Conservation (phyloP, 805 yeast genomes). For the Hanseniaspora mollemarum region DNA sequence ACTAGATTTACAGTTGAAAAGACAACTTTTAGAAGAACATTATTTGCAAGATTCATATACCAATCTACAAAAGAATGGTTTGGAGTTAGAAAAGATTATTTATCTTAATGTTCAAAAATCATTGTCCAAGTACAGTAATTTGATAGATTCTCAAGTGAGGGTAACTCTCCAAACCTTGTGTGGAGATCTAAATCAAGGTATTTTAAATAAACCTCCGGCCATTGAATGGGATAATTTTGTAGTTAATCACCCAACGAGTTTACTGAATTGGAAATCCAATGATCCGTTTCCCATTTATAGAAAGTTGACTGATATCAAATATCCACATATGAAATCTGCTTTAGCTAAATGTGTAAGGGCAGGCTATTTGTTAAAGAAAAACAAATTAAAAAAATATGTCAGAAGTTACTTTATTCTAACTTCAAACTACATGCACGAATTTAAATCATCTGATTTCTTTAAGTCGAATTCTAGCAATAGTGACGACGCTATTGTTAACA, state of each 20-base stretch:
- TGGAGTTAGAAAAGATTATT: slow-evolving; percentile 52
- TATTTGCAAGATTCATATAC: slow-evolving; percentile 54
- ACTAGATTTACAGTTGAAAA: slow-evolving; percentile 53
- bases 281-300: slow-evolving; percentile 35
- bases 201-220: slow-evolving; percentile 44
- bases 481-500: slow-evolving; percentile 13
- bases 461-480: slow-evolving; percentile 26
- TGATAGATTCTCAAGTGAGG: slow-evolving; percentile 44
- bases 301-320: slow-evolving; percentile 40
- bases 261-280: slow-evolving; percentile 32
- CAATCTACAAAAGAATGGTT: slow-evolving; percentile 54
- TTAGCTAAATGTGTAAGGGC: slow-evolving; percentile 45
- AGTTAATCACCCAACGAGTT: slow-evolving; percentile 33
- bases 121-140: slow-evolving; percentile 39
- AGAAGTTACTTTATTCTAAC: slow-evolving; percentile 58
- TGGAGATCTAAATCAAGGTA: slow-evolving; percentile 35
- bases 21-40: slow-evolving; percentile 52
- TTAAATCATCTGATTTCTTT: slow-evolving; percentile 35
- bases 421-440: slow-evolving; percentile 56
- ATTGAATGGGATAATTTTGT: slow-evolving; percentile 65
- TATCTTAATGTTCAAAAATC: slow-evolving; percentile 51
- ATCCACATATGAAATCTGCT: slow-evolving; percentile 43
- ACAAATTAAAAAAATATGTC: slow-evolving; percentile 51
- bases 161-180: slow-evolving; percentile 44
- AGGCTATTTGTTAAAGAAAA: slow-evolving; percentile 49